A percentile compares a stretch with the other conserved stretches of the same genome.
phyloP scores from a whole-genome alignment of 176 grass and related monocot genomes.

The Aegilops speltoides region DNA sequence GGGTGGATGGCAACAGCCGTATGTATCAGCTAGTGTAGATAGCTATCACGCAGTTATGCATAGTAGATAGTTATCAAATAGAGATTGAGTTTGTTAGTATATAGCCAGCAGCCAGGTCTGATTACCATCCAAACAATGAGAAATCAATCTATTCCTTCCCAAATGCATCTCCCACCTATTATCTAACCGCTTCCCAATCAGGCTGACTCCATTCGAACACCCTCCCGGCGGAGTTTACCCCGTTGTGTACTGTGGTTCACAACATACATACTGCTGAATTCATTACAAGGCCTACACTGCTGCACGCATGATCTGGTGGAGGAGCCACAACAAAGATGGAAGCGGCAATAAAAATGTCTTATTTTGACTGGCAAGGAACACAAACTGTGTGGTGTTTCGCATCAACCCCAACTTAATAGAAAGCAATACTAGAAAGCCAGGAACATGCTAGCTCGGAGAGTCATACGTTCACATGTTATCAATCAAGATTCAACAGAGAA shows the following conservation, averaged over 20 bases:
- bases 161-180: not conserved
- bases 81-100: not conserved
- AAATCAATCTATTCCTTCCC: not conserved
- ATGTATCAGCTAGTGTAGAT: not conserved
- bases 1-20: not conserved
- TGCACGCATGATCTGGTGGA: not conserved
- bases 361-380: constrained; percentile 4
- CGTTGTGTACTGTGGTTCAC: not conserved
- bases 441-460: not conserved
- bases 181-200: not conserved
- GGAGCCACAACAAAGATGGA: constrained; percentile 8
- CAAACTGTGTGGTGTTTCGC: not conserved
- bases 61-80: no score
- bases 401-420: not conserved
- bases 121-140: not conserved
- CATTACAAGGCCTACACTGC: not conserved
- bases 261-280: constrained; percentile 7
- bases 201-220: not conserved
- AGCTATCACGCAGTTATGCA: no score
- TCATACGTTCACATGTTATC: not conserved
- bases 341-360: not conserved
- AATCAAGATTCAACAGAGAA: constrained; percentile 13
- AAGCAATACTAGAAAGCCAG: not conserved
- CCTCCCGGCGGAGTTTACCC: not conserved
- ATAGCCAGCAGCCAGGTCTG: not conserved